Evolutionary conservation across 2,329 filamentous ascomycete genomes (phyloP), one percentile per base, ranked within the genome.

Genomic region (Arthrobotrys musiformis): DNA sequence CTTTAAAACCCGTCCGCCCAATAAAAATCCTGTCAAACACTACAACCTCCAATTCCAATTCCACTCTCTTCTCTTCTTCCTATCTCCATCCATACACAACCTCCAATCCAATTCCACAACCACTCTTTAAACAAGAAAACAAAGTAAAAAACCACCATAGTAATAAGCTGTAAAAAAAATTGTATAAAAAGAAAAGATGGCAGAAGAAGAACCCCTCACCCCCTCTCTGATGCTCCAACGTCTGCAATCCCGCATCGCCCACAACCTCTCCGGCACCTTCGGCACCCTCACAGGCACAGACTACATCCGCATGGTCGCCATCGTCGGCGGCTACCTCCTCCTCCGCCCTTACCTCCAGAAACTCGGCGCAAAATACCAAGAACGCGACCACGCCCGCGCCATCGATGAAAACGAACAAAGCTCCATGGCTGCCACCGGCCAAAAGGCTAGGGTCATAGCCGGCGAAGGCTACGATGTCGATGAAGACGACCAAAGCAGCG

Each of bases 341-440:
- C 81, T 93, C 24, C 89, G 93, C 0, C 92, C 92, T 0, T 93
- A 93, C 82, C 83, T 94, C 62, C 86, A 94, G 81, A 91, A 90
- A 81, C 83, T 89, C 40, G 89, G 89, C 80, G 88, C 87, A 76
- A 89, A 88, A 81, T 84, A 87, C 79, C 89, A 92, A 81, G 88
- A 90, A 82, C 87, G 87, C 81, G 86, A 90, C 82, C 86, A 91
- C 81, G 89, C 90, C 80, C 86, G 84, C 73, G 82, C 83, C 40
- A 79, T 84, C 5, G 83, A 85, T 42, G 80, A 67, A 2, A 68
- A 73, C 24, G 81, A 82, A 7, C 83, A 84, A 28, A 85, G 86
- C 7, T 84, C 82, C 63, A 84, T 84, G 24, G 82, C 82, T 13
- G 84, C 82, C 11, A 82, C 80, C 35, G 83, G 83, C 4, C 80